A percentile compares a stretch with the other conserved stretches of the same genome.
phyloP scores from a whole-genome alignment of 495 filamentous ascomycete genomes.

The Podospora pseudoanserina region DNA sequence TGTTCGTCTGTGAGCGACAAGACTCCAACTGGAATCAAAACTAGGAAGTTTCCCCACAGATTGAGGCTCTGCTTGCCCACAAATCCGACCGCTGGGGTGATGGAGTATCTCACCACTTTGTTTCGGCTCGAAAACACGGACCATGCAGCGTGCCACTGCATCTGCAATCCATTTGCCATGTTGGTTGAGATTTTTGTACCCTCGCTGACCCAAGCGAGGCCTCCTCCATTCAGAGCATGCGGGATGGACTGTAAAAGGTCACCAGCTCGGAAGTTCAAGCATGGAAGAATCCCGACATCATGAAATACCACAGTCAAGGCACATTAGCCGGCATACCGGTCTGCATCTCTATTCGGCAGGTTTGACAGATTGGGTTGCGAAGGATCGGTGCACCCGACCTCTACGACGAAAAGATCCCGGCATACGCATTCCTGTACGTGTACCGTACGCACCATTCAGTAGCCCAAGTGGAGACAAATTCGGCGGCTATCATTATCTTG shows the following conservation, averaged over 20 bases:
- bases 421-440: not conserved
- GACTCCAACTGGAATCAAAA: not conserved
- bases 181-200: not conserved
- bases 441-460: not conserved
- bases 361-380: not conserved
- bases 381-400: not conserved
- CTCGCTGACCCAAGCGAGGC: not conserved
- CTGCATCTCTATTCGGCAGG: not conserved
- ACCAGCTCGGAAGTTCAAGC: not conserved
- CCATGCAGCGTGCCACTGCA: not conserved
- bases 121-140: not conserved
- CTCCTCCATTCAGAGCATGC: not conserved
- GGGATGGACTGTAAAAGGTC: not conserved
- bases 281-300: not conserved
- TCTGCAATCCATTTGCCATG: not conserved
- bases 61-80: slow-evolving; percentile 14
- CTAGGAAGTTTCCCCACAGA: not conserved
- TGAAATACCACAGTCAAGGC: not conserved
- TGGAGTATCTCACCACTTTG: not conserved
- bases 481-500: not conserved
- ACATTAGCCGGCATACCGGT: not conserved
- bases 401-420: not conserved
- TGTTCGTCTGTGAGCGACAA: not conserved
- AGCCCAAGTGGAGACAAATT: not conserved
- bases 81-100: not conserved